A percentile compares a stretch with the other conserved stretches of the same genome.
Conservation (phyloP, 495 filamentous ascomycete genomes). For the Aspergillus nanangensis region DNA sequence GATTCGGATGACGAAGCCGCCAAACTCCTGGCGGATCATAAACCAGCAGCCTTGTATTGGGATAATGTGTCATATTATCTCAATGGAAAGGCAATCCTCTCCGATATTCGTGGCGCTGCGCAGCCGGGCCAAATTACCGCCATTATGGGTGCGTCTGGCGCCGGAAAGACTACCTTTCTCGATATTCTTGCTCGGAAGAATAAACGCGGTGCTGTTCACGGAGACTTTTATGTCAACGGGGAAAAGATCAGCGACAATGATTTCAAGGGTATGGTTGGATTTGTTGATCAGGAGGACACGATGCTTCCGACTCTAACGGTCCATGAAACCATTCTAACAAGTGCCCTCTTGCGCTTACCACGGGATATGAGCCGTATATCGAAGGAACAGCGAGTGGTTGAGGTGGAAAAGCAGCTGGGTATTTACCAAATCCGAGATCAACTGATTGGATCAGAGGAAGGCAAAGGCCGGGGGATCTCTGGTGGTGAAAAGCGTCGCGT, state of each 20-base stretch:
- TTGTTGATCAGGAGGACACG: slow-evolving; percentile 97
- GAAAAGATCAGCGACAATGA: slow-evolving; percentile 82
- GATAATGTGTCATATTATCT: slow-evolving; percentile 82
- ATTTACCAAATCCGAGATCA: slow-evolving; percentile 91
- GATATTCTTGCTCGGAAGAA: slow-evolving; percentile 98
- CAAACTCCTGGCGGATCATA: slow-evolving; percentile 85
- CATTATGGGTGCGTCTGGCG: slow-evolving; percentile 97
- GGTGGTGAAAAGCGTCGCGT: slow-evolving; percentile 95
- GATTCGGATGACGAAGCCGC: slow-evolving; percentile 86
- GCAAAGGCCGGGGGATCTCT: slow-evolving; percentile 89
- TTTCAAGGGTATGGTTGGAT: slow-evolving; percentile 87
- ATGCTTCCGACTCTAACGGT: slow-evolving; percentile 97
- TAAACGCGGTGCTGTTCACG: slow-evolving; percentile 75
- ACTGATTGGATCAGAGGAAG: slow-evolving; percentile 95
- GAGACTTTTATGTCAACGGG: slow-evolving; percentile 91
- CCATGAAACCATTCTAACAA: slow-evolving; percentile 95
- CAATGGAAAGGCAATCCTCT: slow-evolving; percentile 83
- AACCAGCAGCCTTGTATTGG: slow-evolving; percentile 83
- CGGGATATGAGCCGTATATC: slow-evolving; percentile 80
- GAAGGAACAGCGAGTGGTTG: slow-evolving; percentile 84
- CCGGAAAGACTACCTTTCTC: slow-evolving; percentile 95
- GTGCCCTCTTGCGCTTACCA: slow-evolving; percentile 83
- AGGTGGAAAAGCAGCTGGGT: slow-evolving; percentile 92
- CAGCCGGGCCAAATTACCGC: slow-evolving; percentile 88
- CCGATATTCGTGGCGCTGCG: slow-evolving; percentile 74